Evolutionary conservation across 2,329 filamentous ascomycete genomes (phyloP).

Genomic region (Pyrenophora seminiperda): DNA sequence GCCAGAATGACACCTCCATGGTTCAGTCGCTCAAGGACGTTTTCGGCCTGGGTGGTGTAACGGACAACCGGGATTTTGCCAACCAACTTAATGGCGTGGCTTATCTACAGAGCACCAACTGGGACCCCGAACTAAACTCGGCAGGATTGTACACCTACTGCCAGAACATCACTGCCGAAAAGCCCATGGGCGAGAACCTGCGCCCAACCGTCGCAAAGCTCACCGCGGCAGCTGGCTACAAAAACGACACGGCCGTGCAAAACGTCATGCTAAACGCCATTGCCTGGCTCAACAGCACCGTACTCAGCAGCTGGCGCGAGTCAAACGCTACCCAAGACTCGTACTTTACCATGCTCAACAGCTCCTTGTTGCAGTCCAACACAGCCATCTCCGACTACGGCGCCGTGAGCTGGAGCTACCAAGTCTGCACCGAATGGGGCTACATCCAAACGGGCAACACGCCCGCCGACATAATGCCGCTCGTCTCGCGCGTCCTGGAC

Average conservation of each 20-base stretch:
- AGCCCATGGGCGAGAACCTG: constrained; percentile 41
- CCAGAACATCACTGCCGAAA: constrained; percentile 57
- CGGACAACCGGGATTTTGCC: constrained; percentile 60
- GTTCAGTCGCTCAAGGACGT: constrained; percentile 56
- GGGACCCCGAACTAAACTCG: constrained; percentile 62
- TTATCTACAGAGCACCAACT: constrained; percentile 59
- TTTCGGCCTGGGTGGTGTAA: constrained; percentile 59
- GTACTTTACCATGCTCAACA: constrained; percentile 59
- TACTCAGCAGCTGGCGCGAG: constrained; percentile 47
- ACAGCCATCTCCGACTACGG: constrained; percentile 26
- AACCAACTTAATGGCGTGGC: constrained; percentile 54
- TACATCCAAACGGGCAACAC: constrained; percentile 76
- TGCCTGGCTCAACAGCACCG: constrained; percentile 58
- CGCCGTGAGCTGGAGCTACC: constrained; percentile 60
- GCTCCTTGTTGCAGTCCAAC: constrained; percentile 33
- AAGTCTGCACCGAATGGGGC: constrained; percentile 67
- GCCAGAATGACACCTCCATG: constrained; percentile 53
- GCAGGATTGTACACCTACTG: constrained; percentile 58
- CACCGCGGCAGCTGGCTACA: constrained; percentile 57
- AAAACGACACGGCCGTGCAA: constrained; percentile 50
- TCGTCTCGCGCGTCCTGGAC: constrained; percentile 73
- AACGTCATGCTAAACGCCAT: constrained; percentile 63
- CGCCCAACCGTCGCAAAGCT: constrained; percentile 52
- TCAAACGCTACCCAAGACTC: constrained; percentile 52
- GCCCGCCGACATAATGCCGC: constrained; percentile 65